A percentile compares a stretch with the other conserved stretches of the same genome.
These are phyloP conservation scores for Fusarium hainanense DNA, from an alignment of 2,329 filamentous ascomycete species.

Conservation along the genomic window DNA sequence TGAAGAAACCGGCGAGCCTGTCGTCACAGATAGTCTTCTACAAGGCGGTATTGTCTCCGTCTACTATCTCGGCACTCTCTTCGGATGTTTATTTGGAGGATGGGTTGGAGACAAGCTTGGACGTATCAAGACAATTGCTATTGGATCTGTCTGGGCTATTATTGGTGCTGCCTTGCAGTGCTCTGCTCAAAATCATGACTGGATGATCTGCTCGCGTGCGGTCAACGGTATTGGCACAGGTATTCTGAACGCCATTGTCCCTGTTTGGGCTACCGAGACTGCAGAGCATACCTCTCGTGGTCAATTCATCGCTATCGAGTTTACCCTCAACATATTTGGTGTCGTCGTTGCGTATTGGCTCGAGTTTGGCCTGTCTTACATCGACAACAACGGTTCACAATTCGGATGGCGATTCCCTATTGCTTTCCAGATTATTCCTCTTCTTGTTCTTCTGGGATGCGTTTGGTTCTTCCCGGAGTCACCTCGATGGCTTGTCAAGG, in stretches of 20 bases:
- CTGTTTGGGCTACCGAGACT: slow-evolving; percentile 77
- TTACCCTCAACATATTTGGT: slow-evolving; percentile 45
- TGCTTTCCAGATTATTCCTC: slow-evolving; percentile 75
- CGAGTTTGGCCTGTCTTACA: slow-evolving; percentile 69
- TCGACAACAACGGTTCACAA: slow-evolving; percentile 66
- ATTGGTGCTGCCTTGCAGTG: slow-evolving; percentile 27
- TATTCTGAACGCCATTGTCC: slow-evolving; percentile 75
- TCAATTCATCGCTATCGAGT: slow-evolving; percentile 76
- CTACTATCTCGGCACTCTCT: slow-evolving; percentile 41
- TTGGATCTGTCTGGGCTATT: slow-evolving; percentile 31
- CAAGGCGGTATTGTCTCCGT: slow-evolving; percentile 43
- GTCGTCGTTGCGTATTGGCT: slow-evolving; percentile 66
- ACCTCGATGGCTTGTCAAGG: slow-evolving; percentile 74
- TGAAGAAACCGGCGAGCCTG: slow-evolving; percentile 28
- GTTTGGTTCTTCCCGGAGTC: slow-evolving; percentile 78
- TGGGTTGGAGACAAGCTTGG: slow-evolving; percentile 38
- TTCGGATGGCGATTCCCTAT: slow-evolving; percentile 77
- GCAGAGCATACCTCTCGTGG: slow-evolving; percentile 74
- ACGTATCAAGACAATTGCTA: slow-evolving; percentile 35
- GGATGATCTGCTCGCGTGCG: slow-evolving; percentile 48
- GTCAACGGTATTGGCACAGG: slow-evolving; percentile 67
- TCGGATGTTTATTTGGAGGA: slow-evolving; percentile 36
- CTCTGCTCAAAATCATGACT: slow-evolving; percentile 33
- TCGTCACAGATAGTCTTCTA: slow-evolving; percentile 34
- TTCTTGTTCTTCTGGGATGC: slow-evolving; percentile 64